Evolutionary conservation across 129 eudicot genomes (phyloP).

Genomic region (Ambrosia artemisiifolia): DNA sequence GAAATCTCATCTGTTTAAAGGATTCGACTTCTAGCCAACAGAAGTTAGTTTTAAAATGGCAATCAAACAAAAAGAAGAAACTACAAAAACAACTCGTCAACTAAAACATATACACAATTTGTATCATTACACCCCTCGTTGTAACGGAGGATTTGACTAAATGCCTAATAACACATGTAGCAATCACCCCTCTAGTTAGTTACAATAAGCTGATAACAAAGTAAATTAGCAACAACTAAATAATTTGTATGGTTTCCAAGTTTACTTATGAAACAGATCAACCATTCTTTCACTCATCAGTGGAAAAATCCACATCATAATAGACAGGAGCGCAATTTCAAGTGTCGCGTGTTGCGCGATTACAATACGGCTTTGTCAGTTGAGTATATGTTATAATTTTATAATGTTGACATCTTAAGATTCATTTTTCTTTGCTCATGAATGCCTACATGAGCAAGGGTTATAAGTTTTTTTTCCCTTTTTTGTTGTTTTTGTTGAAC

Average conservation of each 20-base stretch:
- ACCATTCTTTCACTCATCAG: too few relatives aligned
- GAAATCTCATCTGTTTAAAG: neutral
- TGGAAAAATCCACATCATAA: too few relatives aligned
- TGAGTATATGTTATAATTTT: too few relatives aligned
- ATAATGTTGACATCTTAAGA: too few relatives aligned
- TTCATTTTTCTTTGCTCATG: too few relatives aligned
- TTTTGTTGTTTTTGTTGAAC: neutral
- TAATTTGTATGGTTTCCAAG: too few relatives aligned
- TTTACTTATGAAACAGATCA: too few relatives aligned
- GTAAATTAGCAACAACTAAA: too few relatives aligned
- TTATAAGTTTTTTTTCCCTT: neutral
- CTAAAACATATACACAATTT: neutral
- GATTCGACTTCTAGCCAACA: neutral
- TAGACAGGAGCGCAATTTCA: too few relatives aligned
- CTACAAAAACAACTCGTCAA: neutral
- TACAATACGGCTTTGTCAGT: too few relatives aligned
- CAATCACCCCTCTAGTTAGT: neutral
- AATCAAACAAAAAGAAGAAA: neutral
- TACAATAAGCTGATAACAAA: too few relatives aligned
- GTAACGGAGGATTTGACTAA: neutral
- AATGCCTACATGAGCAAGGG: constrained; percentile 6
- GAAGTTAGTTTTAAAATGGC: neutral
- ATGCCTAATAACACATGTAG: neutral
- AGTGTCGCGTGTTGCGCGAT: too few relatives aligned
- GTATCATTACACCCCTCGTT: neutral